Conservation (phyloP, 2,329 filamentous ascomycete genomes). For the Colletotrichum godetiae region DNA sequence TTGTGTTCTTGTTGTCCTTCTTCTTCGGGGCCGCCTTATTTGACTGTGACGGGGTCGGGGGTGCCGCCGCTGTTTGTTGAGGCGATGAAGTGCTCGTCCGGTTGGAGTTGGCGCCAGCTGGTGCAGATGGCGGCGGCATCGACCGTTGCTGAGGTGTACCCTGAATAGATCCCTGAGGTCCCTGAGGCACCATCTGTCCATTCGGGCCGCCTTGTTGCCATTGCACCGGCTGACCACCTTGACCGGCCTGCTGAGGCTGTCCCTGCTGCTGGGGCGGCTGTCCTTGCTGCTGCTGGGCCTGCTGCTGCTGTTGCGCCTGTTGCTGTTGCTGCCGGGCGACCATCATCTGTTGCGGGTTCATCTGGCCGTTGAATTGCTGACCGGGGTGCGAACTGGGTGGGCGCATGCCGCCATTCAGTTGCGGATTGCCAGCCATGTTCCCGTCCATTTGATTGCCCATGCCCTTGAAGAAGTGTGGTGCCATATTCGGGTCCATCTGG, state of each 20-base stretch:
- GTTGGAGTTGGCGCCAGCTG: conserved; percentile 63
- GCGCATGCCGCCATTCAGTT: conserved; percentile 75
- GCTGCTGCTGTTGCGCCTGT: conserved; percentile 43
- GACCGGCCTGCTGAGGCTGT: conserved; percentile 44
- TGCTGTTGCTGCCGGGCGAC: conserved; percentile 54
- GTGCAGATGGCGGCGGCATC: conserved; percentile 76
- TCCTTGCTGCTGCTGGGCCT: conserved; percentile 56
- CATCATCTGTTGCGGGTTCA: conserved; percentile 72
- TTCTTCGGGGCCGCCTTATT: conserved; percentile 84
- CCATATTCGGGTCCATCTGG: conserved; percentile 72
- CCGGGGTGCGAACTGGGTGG: conserved; percentile 77
- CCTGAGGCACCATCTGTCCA: conserved; percentile 56
- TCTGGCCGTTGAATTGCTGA: conserved; percentile 65
- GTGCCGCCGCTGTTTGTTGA: conserved; percentile 73
- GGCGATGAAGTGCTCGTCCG: conserved; percentile 69
- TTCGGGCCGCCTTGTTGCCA: conserved; percentile 59
- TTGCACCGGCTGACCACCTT: conserved; percentile 57
- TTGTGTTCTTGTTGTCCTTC: conserved; percentile 74
- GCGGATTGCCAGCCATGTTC: conserved; percentile 64
- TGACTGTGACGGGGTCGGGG: conserved; percentile 79
- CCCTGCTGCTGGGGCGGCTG: conserved; percentile 51
- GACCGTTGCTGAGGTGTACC: conserved; percentile 78
- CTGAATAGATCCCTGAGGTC: conserved; percentile 66
- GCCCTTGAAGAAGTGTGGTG: conserved; percentile 68
- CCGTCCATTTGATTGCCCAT: conserved; percentile 61